A percentile compares a stretch with the other conserved stretches of the same genome.
These are phyloP conservation scores for Hygrophorus pudorinus DNA, from an alignment of 768 basidiomycete genomes.

Conservation along the genomic window DNA sequence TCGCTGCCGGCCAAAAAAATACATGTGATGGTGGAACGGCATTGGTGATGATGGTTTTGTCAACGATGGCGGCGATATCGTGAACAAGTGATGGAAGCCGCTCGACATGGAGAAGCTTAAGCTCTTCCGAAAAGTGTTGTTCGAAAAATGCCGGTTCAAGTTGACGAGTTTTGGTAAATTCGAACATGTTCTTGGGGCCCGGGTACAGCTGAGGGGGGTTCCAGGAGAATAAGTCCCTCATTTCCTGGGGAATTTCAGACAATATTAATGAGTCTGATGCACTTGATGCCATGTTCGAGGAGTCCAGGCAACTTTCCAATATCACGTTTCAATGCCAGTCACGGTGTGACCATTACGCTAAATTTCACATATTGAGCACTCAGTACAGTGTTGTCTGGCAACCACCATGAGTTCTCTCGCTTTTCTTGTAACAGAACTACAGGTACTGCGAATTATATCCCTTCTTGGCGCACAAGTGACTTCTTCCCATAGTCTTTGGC, in stretches of 20 bases:
- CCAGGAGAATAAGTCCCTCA: constrained; percentile 1
- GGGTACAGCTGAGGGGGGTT: constrained; percentile 1
- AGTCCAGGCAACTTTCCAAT: too few relatives aligned
- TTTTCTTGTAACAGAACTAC: constrained; percentile 65
- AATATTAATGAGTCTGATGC: constrained; percentile 1
- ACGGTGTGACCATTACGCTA: too few relatives aligned
- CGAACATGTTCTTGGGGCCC: constrained; percentile 2
- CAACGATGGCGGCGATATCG: too few relatives aligned
- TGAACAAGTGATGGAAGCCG: too few relatives aligned
- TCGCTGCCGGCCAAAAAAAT: neutral
- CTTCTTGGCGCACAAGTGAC: constrained; percentile 13
- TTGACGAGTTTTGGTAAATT: constrained; percentile 1
- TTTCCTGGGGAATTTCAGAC: neutral
- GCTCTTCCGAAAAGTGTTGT: neutral
- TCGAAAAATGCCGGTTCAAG: neutral
- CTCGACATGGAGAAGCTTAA: constrained; percentile 3
- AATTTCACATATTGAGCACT: too few relatives aligned
- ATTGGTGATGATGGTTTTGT: neutral
- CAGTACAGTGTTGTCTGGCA: too few relatives aligned
- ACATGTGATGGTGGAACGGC: neutral
- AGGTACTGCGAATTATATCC: constrained; percentile 26
- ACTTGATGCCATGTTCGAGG: constrained; percentile 5
- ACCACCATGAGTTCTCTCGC: constrained; percentile 63
- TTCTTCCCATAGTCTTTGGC: constrained; percentile 54
- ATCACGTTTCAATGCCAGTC: too few relatives aligned